Evolutionary conservation across 139 green algal genomes (phyloP), one percentile per base, ranked within the genome.

Genomic region (Coccomyxa sp.): DNA sequence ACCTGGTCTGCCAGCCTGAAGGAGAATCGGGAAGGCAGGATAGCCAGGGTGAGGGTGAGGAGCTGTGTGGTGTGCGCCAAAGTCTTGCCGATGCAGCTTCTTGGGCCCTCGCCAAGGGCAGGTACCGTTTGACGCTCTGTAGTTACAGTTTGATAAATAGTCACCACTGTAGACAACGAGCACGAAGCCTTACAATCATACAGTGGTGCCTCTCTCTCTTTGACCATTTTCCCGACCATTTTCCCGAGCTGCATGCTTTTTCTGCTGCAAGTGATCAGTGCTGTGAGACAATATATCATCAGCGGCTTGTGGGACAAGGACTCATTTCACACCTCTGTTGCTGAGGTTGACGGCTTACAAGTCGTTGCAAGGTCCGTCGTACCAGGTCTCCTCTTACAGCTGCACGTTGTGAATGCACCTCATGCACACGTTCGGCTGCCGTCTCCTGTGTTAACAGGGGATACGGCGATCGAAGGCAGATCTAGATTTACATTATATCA

Each of bases 21-120:
- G 45, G 51, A 71, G 58, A 92, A 93, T 30, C 77, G 80, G 4
- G 79, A 74, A 32, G 90, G 67, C 79, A 94, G 84, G 38, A 84
- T 90, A 1, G 87, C 91, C 75, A 92, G 82, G 10, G 78, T 82
- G 67, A 30, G 25, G 3, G n/a, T n/a, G n/a, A n/a, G n/a, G n/a
- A 67, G 63, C 66, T 91, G 80, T 76, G 89, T 89, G 58, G 92
- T 88, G 74, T 89, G 88, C 0, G 92, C 92, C 63, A 94, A 86
- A 12, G 83, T 85, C 82, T 93, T 88, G 9, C 92, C 92, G 18
- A 95, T 88, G 74, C 92, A 95, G 85, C 90, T 92, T 25, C 92
- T 77, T 10, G 84, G 84, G 21, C 87, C 89, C 13, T 86, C 84
- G 83, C 85, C 76, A 95, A 95, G 10, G 90, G 90, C 76, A 92